These are phyloP conservation scores for Floccularia luteovirens DNA, from an alignment of 768 basidiomycete species.

Conservation along the genomic window DNA sequence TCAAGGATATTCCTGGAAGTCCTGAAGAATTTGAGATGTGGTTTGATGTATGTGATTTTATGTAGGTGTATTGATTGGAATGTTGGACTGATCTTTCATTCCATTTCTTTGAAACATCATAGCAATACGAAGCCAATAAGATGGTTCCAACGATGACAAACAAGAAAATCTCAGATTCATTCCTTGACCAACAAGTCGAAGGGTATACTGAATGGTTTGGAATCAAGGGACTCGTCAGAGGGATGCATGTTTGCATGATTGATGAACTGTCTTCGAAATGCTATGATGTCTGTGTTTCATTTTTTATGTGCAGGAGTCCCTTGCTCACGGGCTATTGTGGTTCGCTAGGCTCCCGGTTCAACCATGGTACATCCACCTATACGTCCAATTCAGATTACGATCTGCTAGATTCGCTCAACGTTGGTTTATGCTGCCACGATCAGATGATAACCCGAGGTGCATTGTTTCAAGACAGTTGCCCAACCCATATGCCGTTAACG, in stretches of 20 bases:
- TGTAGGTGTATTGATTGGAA: background rate
- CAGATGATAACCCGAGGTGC: slow-evolving; percentile 7
- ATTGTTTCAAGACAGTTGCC: slow-evolving; percentile 17
- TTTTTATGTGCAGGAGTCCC: background rate
- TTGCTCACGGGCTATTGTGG: background rate
- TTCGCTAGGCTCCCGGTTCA: slow-evolving; percentile 29
- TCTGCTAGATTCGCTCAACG: slow-evolving; percentile 23
- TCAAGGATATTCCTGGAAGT: slow-evolving; percentile 35
- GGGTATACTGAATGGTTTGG: slow-evolving; percentile 29
- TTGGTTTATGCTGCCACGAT: slow-evolving; percentile 31
- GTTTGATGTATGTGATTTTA: slow-evolving; percentile 21
- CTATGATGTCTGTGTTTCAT: slow-evolving; percentile 35
- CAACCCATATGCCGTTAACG: slow-evolving; percentile 8
- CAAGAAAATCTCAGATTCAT: slow-evolving; percentile 26
- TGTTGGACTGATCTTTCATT: background rate
- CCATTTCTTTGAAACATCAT: too few species aligned
- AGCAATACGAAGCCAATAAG: slow-evolving; percentile 32
- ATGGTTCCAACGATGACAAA: slow-evolving; percentile 37
- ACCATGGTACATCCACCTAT: slow-evolving; percentile 21
- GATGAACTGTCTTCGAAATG: slow-evolving; percentile 33
- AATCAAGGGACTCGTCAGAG: slow-evolving; percentile 23
- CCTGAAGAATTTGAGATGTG: slow-evolving; percentile 27
- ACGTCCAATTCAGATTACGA: slow-evolving; percentile 15
- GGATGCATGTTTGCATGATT: slow-evolving; percentile 26
- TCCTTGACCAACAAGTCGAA: slow-evolving; percentile 35